Evolutionary conservation across 352 stramenopile species (phyloP), one percentile per base, ranked within the genome.

Genomic region (Phytopythium mirpurense): DNA sequence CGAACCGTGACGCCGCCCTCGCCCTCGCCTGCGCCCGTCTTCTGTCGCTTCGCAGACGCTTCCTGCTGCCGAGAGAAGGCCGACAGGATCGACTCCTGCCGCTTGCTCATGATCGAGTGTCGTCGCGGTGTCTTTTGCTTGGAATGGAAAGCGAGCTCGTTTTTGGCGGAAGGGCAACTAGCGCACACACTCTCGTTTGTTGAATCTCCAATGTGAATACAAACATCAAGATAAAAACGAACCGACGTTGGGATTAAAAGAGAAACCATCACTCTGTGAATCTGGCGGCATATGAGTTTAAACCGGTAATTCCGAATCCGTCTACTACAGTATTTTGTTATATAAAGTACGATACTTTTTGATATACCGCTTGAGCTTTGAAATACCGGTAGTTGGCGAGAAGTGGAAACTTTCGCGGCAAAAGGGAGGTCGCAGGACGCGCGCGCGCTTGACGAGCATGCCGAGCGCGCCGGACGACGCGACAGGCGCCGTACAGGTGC

Each of bases 11-110:
- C 46, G 29, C 54, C 58, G 14, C 47, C 50, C 12, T 52, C 46
- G 4, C 4, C 49, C 43, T 31, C 45, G 14, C 34, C 50, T 12
- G 53, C 44, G 12, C 40, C 47, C 19, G 72, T 43, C 49, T 70
- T 72, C 38, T 62, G 61, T 5, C 59, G 54, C 65, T 71, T 73
- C 32, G 32, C 18, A 16, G 55, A 36, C 23, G 57, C 51, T 51
- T 64, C 45, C 21, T 61, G 65, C 62, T 80, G 70, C 35, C 67
- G 53, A 31, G 65, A 54, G 49, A 77, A 75, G 32, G 67, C 61
- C 43, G 62, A 65, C 67, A 62, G 72, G 15, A 80, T 65, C 37
- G 65, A 77, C 57, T 74, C 67, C 59, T 80, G 70, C 52, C 64
- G 68, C 58, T 62, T 74, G 65, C 59, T 74, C 68, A 74, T 77